Percentiles rank a stretch among this genome's conserved stretches.
These are phyloP conservation scores for Boletus subluridellus DNA, from an alignment of 1,284 basidiomycete species.

Conservation along the genomic window DNA sequence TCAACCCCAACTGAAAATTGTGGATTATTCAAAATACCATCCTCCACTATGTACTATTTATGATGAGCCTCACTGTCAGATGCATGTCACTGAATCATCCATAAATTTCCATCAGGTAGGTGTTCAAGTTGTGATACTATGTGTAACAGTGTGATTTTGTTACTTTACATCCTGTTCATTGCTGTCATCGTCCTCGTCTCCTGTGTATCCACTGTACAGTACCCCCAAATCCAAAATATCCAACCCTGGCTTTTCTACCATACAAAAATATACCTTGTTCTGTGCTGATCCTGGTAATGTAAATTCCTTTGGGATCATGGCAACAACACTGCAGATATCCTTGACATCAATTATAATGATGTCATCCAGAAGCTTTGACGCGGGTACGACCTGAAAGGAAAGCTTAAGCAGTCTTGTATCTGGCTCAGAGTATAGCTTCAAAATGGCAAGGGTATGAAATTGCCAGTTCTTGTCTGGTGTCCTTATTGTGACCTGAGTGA, in stretches of 20 bases:
- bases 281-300: not conserved
- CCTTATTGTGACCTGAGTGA: not conserved
- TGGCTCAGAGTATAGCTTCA: not conserved
- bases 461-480: not conserved
- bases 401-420: not conserved
- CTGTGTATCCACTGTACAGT: not conserved
- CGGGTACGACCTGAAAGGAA: not conserved
- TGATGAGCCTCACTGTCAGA: no score
- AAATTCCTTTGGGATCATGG: not conserved
- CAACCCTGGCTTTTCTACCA: not conserved
- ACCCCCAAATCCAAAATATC: not conserved
- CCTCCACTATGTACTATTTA: no score
- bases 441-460: not conserved
- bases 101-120: no score
- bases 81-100: no score
- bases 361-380: not conserved
- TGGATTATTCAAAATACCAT: no score
- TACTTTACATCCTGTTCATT: no score
- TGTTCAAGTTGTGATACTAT: no score
- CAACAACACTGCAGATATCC: not conserved
- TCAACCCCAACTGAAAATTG: no score
- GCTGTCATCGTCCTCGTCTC: no score
- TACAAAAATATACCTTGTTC: not conserved
- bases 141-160: no score
- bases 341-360: not conserved